Base-by-base conservation (phyloP, 306 rosid genomes). In the Corylus avellana region DNA sequence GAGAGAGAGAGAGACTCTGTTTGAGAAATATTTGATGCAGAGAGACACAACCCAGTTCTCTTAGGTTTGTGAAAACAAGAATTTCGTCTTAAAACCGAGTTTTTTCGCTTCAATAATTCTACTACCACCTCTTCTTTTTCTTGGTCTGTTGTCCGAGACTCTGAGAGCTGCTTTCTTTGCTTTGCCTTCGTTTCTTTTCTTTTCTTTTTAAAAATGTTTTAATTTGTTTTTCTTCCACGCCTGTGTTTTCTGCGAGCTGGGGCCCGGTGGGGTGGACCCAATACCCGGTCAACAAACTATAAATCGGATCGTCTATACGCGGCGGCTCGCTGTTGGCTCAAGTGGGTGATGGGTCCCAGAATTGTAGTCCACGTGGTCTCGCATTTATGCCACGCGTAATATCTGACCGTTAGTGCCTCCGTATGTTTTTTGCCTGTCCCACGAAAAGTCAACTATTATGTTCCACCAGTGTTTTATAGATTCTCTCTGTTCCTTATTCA, bases 271-370 rank as follows among this genome's bases (percentile, higher is more conserved):
- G 58, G 1, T 62, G 48, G 81, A 81, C 75, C 9, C 81, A 16
- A 16, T 16, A 2, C 35, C 37, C 29, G 78, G 78, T 72, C 79
- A 77, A 35, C 79, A 77, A 35, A 44, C 39, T 12, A 37, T 42
- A 72, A 22, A 17, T 20, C 14, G 32, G 4, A 2, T 22, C 42
- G 84, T 76, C 85, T 59, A 81, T 61, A 70, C 73, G 49, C 54
- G 75, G 75, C 71, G 55, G 55, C 50, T 44, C 32, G 39, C 46
- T 12, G 74, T 71, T 32, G 64, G 78, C 54, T 39, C 62, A 46
- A 9, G 37, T 0, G 74, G 48, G 12, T 53, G 16, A 49, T 11
- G n/a, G 20, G 57, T 53, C 57, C 57, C 58, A 54, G 20, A 14
- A 6, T 54, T 4, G 17, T 53, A 16, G 8, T 1, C 58, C 18